Evolutionary conservation across 305 asterid genomes (phyloP).

Genomic region (Solanum aculeatissimum): DNA sequence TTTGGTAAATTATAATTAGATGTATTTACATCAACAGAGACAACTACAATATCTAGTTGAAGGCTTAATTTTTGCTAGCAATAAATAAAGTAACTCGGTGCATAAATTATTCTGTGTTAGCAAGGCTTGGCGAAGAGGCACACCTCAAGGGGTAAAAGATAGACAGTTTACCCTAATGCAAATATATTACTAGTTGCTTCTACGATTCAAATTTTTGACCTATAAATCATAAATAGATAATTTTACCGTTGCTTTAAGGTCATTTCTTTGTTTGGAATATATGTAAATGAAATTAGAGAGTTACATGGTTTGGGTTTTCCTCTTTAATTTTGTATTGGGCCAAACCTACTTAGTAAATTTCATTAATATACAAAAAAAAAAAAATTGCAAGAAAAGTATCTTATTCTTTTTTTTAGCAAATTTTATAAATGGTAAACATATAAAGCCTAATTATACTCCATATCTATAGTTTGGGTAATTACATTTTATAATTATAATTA

Average conservation of each 20-base stretch:
- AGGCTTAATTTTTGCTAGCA: no score
- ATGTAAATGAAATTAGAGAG: not conserved
- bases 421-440: no score
- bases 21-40: not conserved
- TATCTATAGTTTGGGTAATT: no score
- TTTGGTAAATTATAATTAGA: not conserved
- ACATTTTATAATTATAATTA: no score
- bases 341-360: no score
- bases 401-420: no score
- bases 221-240: not conserved
- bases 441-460: no score
- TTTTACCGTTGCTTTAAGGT: not conserved
- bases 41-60: not conserved
- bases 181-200: not conserved
- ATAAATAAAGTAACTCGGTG: not conserved
- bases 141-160: not conserved
- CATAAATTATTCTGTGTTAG: not conserved
- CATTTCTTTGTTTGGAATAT: not conserved
- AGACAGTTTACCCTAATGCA: not conserved
- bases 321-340: not conserved
- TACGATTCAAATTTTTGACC: not conserved
- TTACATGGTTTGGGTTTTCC: not conserved
- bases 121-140: not conserved
- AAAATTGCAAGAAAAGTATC: no score
- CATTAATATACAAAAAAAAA: no score